Base-by-base conservation (phyloP, 75 land plant genomes). In the Selaginella tamariscina region DNA sequence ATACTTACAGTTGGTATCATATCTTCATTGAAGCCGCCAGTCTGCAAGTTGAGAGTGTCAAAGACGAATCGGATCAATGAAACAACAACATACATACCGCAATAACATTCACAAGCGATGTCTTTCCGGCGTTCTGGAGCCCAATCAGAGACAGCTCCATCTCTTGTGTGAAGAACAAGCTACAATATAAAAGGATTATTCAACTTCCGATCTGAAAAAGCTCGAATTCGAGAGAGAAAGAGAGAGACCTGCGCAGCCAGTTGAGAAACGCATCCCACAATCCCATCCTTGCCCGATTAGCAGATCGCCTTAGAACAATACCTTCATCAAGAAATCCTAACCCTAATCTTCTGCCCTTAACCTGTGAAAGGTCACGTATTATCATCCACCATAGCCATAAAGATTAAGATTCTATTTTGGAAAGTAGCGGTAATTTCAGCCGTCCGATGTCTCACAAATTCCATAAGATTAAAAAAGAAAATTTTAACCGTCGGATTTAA, bases 1-100 rank as follows among this genome's bases (percentile, higher is more conserved):
- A 32, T 49, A 77, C 88, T 32, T 81, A 91, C 97, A 68, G 97
- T 92, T 72, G 97, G 97, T 70, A 92, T 92, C 87, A 84, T 92
- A 72, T 92, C 94, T 64, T 92, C 97, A 70, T 76, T 84, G 69
- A 85, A 92, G 29, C 97, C 95, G 64, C 97, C 97, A 8, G 95
- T 88, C 97, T 92, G 78, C 62, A 64, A 33, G 69, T 57, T 28
- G 1, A 65, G 74, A 70, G 30, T 28, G 64, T 1, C 29, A 2
- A n/a, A n/a, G n/a, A n/a, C n/a, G n/a, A n/a, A n/a, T n/a, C n/a
- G n/a, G n/a, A n/a, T n/a, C n/a, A n/a, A n/a, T n/a, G n/a, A n/a
- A n/a, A n/a, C n/a, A n/a, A n/a, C n/a, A n/a, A n/a, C 15, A 5
- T 59, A 13, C 90, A 70, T 57, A 90, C 96, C 55, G 96, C 91